phyloP scores from a whole-genome alignment of 225 moss, liverwort and hornwort genomes.

The Antitrichia curtipendula region DNA sequence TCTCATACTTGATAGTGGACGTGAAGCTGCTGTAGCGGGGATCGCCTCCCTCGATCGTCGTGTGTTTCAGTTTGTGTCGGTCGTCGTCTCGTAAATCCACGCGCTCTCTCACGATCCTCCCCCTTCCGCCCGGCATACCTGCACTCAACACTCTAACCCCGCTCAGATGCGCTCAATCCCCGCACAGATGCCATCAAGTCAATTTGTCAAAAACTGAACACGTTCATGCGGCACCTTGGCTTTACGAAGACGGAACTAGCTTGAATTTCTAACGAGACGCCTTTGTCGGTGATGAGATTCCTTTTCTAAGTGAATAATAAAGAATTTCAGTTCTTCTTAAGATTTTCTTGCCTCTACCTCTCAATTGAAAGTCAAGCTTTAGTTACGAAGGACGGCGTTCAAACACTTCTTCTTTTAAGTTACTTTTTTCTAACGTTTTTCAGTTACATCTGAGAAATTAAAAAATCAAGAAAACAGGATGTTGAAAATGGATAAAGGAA shows the following conservation, averaged over 20 bases:
- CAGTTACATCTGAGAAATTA: background rate
- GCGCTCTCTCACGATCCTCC: slow-evolving; percentile 24
- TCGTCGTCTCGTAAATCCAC: slow-evolving; percentile 42
- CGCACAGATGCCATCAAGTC: background rate
- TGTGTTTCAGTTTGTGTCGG: slow-evolving; percentile 32
- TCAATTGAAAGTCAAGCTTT: background rate
- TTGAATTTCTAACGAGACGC: background rate
- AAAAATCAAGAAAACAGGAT: background rate
- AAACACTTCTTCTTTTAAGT: background rate
- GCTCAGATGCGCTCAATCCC: background rate
- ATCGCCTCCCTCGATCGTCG: slow-evolving; percentile 40
- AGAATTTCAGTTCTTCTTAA: background rate
- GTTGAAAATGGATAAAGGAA: background rate
- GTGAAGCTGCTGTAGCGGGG: slow-evolving; percentile 51
- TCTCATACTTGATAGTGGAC: slow-evolving; percentile 30
- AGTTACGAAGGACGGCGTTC: background rate
- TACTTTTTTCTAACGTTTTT: background rate
- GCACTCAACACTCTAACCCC: background rate
- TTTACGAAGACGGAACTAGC: background rate
- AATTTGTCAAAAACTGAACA: background rate
- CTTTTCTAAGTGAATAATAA: background rate
- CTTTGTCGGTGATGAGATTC: background rate
- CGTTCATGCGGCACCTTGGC: background rate
- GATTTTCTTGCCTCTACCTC: background rate
- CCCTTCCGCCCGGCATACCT: slow-evolving; percentile 25